Conservation (phyloP, 2,329 filamentous ascomycete species). For the Ophiostoma perfectum region DNA sequence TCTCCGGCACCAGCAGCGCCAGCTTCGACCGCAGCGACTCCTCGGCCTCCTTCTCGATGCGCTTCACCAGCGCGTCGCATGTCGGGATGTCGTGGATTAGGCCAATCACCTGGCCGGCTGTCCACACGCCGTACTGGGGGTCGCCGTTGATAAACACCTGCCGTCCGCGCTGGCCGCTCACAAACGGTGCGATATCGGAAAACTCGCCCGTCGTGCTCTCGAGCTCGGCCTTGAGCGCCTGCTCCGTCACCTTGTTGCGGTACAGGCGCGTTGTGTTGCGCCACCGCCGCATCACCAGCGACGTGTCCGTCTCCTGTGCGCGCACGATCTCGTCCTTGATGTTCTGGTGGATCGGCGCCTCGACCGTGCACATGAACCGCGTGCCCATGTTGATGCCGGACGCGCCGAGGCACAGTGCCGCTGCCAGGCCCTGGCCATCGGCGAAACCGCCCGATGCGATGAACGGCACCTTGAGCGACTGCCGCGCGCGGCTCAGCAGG, state of each 20-base stretch:
- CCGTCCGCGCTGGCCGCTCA: constrained; percentile 84
- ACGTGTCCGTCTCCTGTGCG: constrained; percentile 84
- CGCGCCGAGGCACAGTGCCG: constrained; percentile 81
- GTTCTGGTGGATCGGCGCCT: constrained; percentile 85
- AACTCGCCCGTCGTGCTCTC: constrained; percentile 84
- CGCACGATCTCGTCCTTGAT: constrained; percentile 91
- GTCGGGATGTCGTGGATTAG: constrained; percentile 79
- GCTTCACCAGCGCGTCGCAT: constrained; percentile 60
- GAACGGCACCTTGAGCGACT: constrained; percentile 79
- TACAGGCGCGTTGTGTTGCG: constrained; percentile 86
- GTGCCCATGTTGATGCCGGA: constrained; percentile 99
- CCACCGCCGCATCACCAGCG: constrained; percentile 83
- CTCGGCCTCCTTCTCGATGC: constrained; percentile 74
- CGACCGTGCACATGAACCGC: constrained; percentile 91
- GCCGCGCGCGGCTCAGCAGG: constrained; percentile 76
- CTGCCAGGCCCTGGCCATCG: constrained; percentile 87
- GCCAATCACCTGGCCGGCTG: constrained; percentile 90
- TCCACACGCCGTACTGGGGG: constrained; percentile 89
- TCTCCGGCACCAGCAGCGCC: constrained; percentile 48
- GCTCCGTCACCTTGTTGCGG: constrained; percentile 79
- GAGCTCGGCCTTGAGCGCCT: constrained; percentile 75
- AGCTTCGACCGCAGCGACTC: constrained; percentile 57
- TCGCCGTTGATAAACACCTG: constrained; percentile 93
- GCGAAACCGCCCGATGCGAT: constrained; percentile 95
- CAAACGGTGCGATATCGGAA: constrained; percentile 75